These are phyloP conservation scores for Boletellus emodensis DNA, from an alignment of 768 basidiomycete species.

Conservation along the genomic window DNA sequence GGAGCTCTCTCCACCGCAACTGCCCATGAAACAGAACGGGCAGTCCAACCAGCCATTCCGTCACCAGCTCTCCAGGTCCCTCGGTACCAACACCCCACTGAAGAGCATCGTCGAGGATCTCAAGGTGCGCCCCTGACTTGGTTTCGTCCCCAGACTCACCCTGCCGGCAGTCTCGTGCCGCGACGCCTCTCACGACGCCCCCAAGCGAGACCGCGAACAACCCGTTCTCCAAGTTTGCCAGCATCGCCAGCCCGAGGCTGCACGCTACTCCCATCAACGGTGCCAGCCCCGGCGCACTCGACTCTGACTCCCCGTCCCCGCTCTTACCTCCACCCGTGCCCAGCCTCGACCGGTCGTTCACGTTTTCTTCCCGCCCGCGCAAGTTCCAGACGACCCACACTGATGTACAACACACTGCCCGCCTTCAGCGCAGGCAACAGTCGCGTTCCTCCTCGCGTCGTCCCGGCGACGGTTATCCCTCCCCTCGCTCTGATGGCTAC, in stretches of 20 bases:
- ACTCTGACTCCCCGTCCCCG: background rate
- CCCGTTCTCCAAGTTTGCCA: conserved; percentile 52
- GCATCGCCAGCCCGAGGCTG: conserved; percentile 29
- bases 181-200: conserved; percentile 39
- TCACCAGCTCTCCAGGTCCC: conserved; percentile 18
- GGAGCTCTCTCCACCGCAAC: background rate
- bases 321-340: background rate
- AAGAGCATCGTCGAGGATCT: conserved; percentile 80
- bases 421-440: conserved; percentile 44
- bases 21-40: background rate
- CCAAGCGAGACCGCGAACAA: conserved; percentile 52
- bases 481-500: conserved; percentile 20
- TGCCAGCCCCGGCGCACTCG: background rate
- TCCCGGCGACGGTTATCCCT: conserved; percentile 32
- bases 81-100: conserved; percentile 35
- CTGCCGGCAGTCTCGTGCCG: conserved; percentile 34
- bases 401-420: conserved; percentile 35
- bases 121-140: conserved; percentile 39
- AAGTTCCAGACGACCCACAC: conserved; percentile 51
- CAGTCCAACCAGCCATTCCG: conserved; percentile 5
- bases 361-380: conserved; percentile 28
- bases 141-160: background rate
- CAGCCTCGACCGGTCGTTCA: conserved; percentile 26
- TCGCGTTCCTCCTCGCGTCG: conserved; percentile 53
- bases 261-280: conserved; percentile 16